Percentiles rank a stretch among this genome's conserved stretches.
phyloP scores from a whole-genome alignment of 2,329 filamentous ascomycete genomes.

The Polytolypa hystricis region DNA sequence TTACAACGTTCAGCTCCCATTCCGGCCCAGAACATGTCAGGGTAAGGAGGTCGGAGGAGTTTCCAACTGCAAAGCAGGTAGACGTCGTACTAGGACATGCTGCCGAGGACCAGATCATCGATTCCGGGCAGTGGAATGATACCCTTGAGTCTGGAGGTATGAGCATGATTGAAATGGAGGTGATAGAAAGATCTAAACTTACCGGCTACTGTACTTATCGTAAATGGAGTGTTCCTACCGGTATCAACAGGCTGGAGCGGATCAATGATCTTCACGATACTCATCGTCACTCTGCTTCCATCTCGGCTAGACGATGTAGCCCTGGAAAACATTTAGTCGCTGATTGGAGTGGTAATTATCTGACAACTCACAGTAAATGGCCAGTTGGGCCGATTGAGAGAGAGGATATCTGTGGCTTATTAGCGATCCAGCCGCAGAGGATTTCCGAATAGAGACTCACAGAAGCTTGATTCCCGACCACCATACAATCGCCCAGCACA shows the following conservation, averaged over 20 bases:
- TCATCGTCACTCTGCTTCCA: background rate
- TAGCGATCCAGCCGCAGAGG: too few relatives aligned
- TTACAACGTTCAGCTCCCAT: constrained; percentile 21
- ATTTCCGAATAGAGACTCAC: too few relatives aligned
- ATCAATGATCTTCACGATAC: too few relatives aligned
- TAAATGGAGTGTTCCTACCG: background rate
- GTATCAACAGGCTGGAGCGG: background rate
- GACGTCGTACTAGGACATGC: constrained; percentile 20
- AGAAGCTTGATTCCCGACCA: too few relatives aligned
- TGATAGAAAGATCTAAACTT: too few relatives aligned
- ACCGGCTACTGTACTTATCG: too few relatives aligned
- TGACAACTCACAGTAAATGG: constrained; percentile 21
- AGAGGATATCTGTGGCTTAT: constrained; percentile 25
- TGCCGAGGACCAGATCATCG: constrained; percentile 29
- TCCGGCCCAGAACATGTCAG: constrained; percentile 19
- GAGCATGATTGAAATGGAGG: too few relatives aligned
- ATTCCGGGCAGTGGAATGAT: too few relatives aligned
- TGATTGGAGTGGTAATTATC: too few relatives aligned
- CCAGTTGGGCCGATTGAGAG: constrained; percentile 27
- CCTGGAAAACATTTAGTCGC: too few relatives aligned
- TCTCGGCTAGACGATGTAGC: background rate
- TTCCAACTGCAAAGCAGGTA: constrained; percentile 27
- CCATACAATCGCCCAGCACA: too few relatives aligned
- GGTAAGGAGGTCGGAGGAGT: constrained; percentile 26
- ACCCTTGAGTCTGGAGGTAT: too few relatives aligned